Base-by-base conservation (phyloP, 768 basidiomycete genomes). In the Suillus alpinus region DNA sequence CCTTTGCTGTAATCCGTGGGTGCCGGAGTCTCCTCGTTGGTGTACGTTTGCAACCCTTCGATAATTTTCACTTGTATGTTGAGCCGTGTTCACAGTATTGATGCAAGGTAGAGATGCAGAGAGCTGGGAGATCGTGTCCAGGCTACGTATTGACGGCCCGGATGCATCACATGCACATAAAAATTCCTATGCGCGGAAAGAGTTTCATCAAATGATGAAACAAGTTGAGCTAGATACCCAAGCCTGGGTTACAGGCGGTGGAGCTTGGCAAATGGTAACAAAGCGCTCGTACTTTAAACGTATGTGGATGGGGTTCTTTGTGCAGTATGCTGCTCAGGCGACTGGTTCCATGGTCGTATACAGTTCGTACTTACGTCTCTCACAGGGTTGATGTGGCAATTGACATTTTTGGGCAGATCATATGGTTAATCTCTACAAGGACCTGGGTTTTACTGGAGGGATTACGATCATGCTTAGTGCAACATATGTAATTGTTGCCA, bases 121-220 rank as follows among this genome's bases (percentile, higher is more conserved):
- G 8, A 41, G 52, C 51, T 53, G 29, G 51, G 26, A 53, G 29
- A 53, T 53, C 51, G 29, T 56, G 34, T 56, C 53, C 53, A 39
- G 32, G n/a, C 18, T 56, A 20, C 53, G 39, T 20, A 7, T 20
- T 20, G 29, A 31, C 34, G 16, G 34, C 34, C 13, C n/a, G 9
- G n/a, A 8, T 20, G 1, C 57, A 26, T 39, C 36, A 13, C 41
- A 57, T 40, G 34, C 9, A n/a, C 40, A 23, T 18, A 26, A 41
- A 32, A 6, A 5, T 32, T 32, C 32, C 7, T 32, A 57, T 40
- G 34, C 20, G 2, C 40, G 23, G 1, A 26, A 41, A 52, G 58
- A 59, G 40, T 59, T 59, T n/a, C 58, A 52, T 29, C 58, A 59
- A 50, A 59, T 59, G 58, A 49, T 59, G 46, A 59, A 36, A 34